Base-by-base conservation (phyloP, 352 stramenopile genomes). In the Phytophthora pluvialis region DNA sequence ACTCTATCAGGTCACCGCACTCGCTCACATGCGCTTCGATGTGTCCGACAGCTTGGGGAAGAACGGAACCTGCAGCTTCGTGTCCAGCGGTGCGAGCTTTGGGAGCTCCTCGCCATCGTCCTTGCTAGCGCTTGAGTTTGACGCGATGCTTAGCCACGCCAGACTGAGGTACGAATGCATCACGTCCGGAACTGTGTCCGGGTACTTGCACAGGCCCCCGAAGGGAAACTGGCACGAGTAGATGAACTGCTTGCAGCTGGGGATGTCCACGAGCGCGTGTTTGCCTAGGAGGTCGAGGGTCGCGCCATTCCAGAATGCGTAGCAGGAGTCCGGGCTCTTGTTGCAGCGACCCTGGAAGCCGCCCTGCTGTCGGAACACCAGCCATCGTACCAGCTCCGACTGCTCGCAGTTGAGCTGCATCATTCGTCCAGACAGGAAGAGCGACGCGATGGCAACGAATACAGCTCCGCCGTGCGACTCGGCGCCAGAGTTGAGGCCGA, bases 121-220 rank as follows among this genome's bases (percentile, higher is more conserved):
- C 16, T 32, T 60, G 18, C 48, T 60, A 5, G 59, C 38, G 18
- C 29, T 72, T 12, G 75, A 65, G 33, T 88, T 64, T 8, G 67
- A 51, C 0, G 88, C 82, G 33, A 98, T 91, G 51, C 91, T 96
- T 7, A 98, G 72, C 87, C 92, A 97, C 47, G 79, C 88, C 3
- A 97, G 64, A 18, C 87, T 95, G 60, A 97, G 97, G 62, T 97
- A 97, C 16, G 91, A 90, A 79, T 98, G 93, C 73, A 98, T 91
- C 33, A 98, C 80, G 61, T 98, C 93, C 29, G 93, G 93, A 6
- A 85, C 68, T 1, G 73, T 76, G 47, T 90, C 79, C 1, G 81
- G 81, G 44, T 88, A 90, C 70, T 96, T 96, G 68, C 77, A 89
- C 26, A 98, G 76, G 21, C 92, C 92, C n/a, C 93, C 91, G 59